Percentiles rank a stretch among this genome's conserved stretches.
phyloP scores from a whole-genome alignment of 345 rosid species.

The Streptanthus diversifolius region DNA sequence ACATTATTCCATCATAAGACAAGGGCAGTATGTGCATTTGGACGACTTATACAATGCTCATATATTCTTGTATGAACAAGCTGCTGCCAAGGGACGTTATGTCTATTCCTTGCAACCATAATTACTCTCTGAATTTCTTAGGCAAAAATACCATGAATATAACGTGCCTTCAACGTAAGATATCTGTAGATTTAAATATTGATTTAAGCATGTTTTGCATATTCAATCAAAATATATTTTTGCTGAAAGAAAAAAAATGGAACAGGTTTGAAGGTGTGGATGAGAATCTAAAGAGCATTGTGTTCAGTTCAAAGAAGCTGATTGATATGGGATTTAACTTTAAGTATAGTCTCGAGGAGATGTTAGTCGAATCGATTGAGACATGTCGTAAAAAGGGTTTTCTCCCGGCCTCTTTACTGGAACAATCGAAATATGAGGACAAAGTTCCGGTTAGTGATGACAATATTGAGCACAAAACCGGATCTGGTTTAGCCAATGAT shows the following conservation, averaged over 20 bases:
- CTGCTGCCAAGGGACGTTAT: conserved; percentile 73
- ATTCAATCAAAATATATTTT: background rate
- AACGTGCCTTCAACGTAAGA: conserved; percentile 60
- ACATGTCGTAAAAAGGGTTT: conserved; percentile 63
- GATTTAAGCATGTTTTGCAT: background rate
- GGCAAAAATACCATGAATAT: conserved; percentile 59
- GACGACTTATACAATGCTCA: conserved; percentile 89
- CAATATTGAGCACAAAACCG: background rate
- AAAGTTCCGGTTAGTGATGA: background rate
- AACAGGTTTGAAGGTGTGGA: conserved; percentile 61
- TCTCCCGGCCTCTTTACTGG: conserved; percentile 41
- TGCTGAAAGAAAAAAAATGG: background rate
- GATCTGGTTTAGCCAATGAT: conserved; percentile 7
- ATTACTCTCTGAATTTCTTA: conserved; percentile 50
- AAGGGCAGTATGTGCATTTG: conserved; percentile 80
- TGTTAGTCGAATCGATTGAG: conserved; percentile 68
- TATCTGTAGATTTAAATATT: background rate
- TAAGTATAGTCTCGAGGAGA: conserved; percentile 71
- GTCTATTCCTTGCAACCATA: conserved; percentile 67
- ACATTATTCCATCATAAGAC: conserved; percentile 73
- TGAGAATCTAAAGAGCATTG: conserved; percentile 41
- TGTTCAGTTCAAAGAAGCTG: conserved; percentile 65
- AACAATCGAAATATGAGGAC: background rate
- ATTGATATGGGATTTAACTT: conserved; percentile 65
- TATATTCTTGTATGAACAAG: conserved; percentile 65